Evolutionary conservation across 345 rosid genomes (phyloP), one percentile per base, ranked within the genome.

Genomic region (Linum trigynum): DNA sequence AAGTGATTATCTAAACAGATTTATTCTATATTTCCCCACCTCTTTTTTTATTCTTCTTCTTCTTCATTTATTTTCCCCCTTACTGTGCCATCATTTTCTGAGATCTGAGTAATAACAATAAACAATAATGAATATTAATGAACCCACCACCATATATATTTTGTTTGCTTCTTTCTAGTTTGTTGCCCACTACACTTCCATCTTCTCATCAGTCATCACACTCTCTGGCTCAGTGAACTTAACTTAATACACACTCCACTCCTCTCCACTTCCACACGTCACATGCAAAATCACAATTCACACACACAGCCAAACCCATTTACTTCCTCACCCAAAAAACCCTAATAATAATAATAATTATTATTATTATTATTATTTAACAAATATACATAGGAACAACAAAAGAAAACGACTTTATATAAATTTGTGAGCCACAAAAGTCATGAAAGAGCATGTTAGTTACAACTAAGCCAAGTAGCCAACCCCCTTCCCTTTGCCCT

Each of bases 171-270:
- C 58, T 48, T 63, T 7, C 41, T 39, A 57, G 38, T 38, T 50
- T 35, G 1, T 23, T 12, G 39, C 53, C 58, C 62, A 73, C 72
- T 43, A 55, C 59, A 64, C 45, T 58, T 11, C 32, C 60, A 63
- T 12, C 61, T 57, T 57, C 38, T 23, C 32, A 23, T 16, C 36
- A 57, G 12, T 23, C 32, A 23, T 16, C 36, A 57, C 61, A 57
- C 61, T 17, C 61, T 57, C 61, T 57, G 9, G 39, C 43, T 17
- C 53, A 64, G 59, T 59, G n/a, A n/a, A 75, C 77, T 78, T 79
- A 71, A 69, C 86, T 83, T 77, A 76, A 68, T 61, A 80, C 84
- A 17, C 61, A 57, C 61, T 57, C 81, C 81, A 77, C 83, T 80
- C 84, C 83, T 23, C 32, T 23, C 32, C 32, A 23, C 32, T 23